phyloP scores from a whole-genome alignment of 2,329 filamentous ascomycete species.

The Nannizzia gypsea region DNA sequence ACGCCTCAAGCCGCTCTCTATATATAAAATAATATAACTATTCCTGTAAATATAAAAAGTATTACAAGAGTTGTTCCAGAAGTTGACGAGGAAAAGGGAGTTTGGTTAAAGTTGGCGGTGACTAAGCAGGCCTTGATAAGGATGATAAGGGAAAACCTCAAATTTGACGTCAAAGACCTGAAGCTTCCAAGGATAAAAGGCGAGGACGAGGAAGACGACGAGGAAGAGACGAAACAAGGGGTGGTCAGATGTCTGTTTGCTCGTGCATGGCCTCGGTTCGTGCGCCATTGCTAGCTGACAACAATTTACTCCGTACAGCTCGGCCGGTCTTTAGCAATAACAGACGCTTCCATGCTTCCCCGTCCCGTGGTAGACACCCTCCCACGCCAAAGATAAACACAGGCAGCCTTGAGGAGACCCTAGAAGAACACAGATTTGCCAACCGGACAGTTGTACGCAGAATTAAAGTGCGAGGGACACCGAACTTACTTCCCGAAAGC shows the following conservation, averaged over 20 bases:
- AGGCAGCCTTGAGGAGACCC: slow-evolving; percentile 23
- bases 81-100: background rate
- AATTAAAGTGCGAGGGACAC: background rate
- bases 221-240: background rate
- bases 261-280: background rate
- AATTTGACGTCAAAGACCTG: background rate
- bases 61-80: background rate
- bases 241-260: background rate
- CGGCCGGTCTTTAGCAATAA: slow-evolving; percentile 6
- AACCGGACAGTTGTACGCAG: slow-evolving; percentile 15
- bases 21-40: background rate
- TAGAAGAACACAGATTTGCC: slow-evolving; percentile 24
- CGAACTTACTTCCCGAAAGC: background rate
- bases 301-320: background rate
- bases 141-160: background rate
- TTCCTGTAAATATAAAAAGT: background rate
- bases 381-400: slow-evolving; percentile 14
- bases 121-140: background rate
- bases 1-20: background rate
- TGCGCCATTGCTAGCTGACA: background rate
- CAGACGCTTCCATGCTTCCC: slow-evolving; percentile 14
- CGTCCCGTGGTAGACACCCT: slow-evolving; percentile 3
- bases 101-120: background rate
- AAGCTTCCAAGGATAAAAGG: background rate
- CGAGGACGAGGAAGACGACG: background rate